Evolutionary conservation across 306 rosid species (phyloP).

Genomic region (cucumber (Cucumis sativus)): Cucumber_9930_V3 NC_026657.2:3493501-3494000

Average conservation of each 20-base stretch:
- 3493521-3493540: background rate
- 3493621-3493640: background rate
- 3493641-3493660: background rate
- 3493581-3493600: background rate
- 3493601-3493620: background rate
- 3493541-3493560: background rate
- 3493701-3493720: background rate
- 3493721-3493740: background rate
- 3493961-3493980: background rate
- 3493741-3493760: background rate
- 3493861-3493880: background rate
- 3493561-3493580: background rate
- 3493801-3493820: background rate
- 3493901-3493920: background rate
- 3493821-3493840: background rate
- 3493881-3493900: background rate
- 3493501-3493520: slow-evolving; percentile 25
- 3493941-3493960: background rate
- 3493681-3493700: background rate
- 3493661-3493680: background rate
- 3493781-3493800: background rate
- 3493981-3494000: background rate
- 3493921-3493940: background rate
- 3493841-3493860: background rate
- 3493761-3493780: background rate